Evolutionary conservation across 192 early-diverging fungal genomes (phyloP).

Genomic region (Coemansia sp.): DNA sequence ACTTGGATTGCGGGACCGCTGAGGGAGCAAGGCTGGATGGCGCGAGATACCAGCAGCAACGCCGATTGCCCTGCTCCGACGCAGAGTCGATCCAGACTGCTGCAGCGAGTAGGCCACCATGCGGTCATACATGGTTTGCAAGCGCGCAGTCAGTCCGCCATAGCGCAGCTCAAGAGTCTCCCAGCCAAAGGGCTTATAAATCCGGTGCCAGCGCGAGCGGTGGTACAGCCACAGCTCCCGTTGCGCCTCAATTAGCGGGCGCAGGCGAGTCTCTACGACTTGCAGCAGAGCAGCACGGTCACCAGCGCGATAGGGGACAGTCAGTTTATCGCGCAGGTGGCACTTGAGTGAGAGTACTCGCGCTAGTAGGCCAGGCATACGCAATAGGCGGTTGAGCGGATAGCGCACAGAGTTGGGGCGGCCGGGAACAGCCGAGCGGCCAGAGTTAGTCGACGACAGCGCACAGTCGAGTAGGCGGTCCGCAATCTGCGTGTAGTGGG

Average conservation of each 20-base stretch:
- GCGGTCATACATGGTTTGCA: conserved; percentile 69
- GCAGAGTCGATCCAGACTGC: conserved; percentile 21
- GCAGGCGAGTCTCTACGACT: conserved; percentile 59
- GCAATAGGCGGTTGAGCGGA: conserved; percentile 70
- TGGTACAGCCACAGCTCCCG: conserved; percentile 81
- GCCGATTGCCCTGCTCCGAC: conserved; percentile 50
- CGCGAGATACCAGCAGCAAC: conserved; percentile 48
- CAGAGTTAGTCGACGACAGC: conserved; percentile 18
- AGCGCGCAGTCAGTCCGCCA: conserved; percentile 67
- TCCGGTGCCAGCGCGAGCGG: conserved; percentile 72
- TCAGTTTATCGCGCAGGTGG: conserved; percentile 65
- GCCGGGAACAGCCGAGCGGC: conserved; percentile 16
- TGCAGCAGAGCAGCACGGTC: conserved; percentile 59
- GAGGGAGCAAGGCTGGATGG: conserved; percentile 36
- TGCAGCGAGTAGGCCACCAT: conserved; percentile 59
- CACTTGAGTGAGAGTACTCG: conserved; percentile 70
- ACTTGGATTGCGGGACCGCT: conserved; percentile 28
- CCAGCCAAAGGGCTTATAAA: conserved; percentile 85
- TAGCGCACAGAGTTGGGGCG: conserved; percentile 32
- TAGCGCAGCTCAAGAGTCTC: conserved; percentile 83
- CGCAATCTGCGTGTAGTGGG: conserved; percentile 63
- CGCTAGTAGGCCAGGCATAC: conserved; percentile 69
- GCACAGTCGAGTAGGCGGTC: conserved; percentile 58
- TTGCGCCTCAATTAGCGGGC: conserved; percentile 61
- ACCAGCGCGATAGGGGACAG: conserved; percentile 60